Conservation (phyloP, 257 asterid species). For the Primulina tabacum region DNA sequence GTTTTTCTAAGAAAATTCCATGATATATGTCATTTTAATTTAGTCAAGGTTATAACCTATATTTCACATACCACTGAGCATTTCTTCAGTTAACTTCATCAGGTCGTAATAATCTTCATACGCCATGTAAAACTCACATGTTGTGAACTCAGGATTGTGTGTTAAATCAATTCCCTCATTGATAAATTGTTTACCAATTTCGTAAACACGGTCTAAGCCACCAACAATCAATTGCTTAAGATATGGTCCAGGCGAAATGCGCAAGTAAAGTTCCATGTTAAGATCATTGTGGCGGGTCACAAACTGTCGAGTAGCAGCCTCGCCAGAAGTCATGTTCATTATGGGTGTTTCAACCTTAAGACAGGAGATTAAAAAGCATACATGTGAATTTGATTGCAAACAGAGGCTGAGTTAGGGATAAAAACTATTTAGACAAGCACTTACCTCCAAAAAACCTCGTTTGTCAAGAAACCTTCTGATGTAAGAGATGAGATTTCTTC, state of each 20-base stretch:
- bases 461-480: constrained; percentile 63
- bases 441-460: constrained; percentile 76
- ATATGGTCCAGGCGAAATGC: constrained; percentile 79
- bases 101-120: constrained; percentile 49
- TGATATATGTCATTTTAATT: no score
- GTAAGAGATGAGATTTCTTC: constrained; percentile 64
- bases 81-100: constrained; percentile 46
- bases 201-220: constrained; percentile 86
- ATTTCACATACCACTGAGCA: constrained; percentile 40
- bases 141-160: constrained; percentile 55
- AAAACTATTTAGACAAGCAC: no score
- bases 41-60: neutral
- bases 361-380: neutral
- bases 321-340: constrained; percentile 89
- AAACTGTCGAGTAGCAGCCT: constrained; percentile 94
- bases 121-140: constrained; percentile 58
- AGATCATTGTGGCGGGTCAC: constrained; percentile 84
- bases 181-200: constrained; percentile 88
- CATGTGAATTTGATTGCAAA: neutral
- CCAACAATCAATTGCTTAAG: constrained; percentile 90
- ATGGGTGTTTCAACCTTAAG: constrained; percentile 88
- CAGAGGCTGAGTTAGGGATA: no score
- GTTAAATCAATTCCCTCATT: constrained; percentile 83
- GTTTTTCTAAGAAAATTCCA: neutral
- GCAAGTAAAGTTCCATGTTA: constrained; percentile 74